Conservation (phyloP, 2,329 filamentous ascomycete genomes). For the Fusarium piperis region DNA sequence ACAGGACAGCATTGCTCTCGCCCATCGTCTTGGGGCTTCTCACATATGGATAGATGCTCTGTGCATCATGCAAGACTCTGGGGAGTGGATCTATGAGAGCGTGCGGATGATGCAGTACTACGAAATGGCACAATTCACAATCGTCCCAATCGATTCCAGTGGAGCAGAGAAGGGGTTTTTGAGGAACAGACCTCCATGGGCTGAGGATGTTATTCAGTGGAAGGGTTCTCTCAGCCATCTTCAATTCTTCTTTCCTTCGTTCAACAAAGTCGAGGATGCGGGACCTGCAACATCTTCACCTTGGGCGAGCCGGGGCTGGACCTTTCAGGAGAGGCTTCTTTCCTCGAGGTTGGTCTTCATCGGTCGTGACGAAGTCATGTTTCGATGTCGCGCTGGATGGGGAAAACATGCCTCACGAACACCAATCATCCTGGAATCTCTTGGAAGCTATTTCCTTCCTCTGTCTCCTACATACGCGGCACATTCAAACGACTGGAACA, state of each 20-base stretch:
- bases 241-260: neutral
- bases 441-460: neutral
- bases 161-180: neutral
- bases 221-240: neutral
- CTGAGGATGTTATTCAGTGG: neutral
- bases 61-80: neutral
- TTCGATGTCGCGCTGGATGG: neutral
- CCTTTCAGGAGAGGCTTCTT: neutral
- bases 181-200: neutral
- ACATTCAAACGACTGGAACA: neutral
- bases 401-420: neutral
- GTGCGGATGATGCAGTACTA: slow-evolving; percentile 14
- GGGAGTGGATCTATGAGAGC: slow-evolving; percentile 10
- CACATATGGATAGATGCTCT: neutral
- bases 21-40: neutral
- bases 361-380: neutral
- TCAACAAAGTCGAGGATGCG: neutral
- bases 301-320: neutral
- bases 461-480: neutral
- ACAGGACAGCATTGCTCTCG: neutral
- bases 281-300: neutral
- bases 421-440: neutral
- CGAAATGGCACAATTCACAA: slow-evolving; percentile 5
- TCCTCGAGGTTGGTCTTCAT: neutral
- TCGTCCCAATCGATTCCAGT: neutral